Evolutionary conservation across 2,329 filamentous ascomycete genomes (phyloP), one percentile per base, ranked within the genome.

Genomic region (Dryadomyces quercus-mongolicae): DNA sequence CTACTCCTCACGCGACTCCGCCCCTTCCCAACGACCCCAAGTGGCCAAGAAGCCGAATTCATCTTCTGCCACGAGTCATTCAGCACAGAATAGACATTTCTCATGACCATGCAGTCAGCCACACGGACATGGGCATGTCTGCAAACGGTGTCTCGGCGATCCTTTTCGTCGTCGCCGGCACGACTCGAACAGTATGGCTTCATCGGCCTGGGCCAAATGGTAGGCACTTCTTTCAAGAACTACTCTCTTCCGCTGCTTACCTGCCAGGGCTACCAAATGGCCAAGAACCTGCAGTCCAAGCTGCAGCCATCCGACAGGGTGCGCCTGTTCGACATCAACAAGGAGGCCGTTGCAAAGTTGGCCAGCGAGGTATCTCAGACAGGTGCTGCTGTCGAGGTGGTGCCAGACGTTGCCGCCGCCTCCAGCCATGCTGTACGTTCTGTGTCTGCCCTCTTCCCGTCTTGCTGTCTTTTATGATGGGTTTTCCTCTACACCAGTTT

Each of bases 181-280:
- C 67, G 74, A 55, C 62, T 75, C 53, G 75, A 80, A 47, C 74
- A 66, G 47, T 82, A 81, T 67, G 78, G 73, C 62, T 82, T 82
- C 61, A 73, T 82, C 54, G 79, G 79, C 15, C 66, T 82, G 15
- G 79, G 79, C 6, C 78, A 81, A 58, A 82, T 82, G 79, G 78
- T 81, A 67, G 34, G 71, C n/a, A n/a, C n/a, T n/a, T n/a, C n/a
- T n/a, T n/a, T n/a, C n/a, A n/a, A n/a, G n/a, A n/a, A n/a, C n/a
- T n/a, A n/a, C n/a, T n/a, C n/a, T 53, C 25, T 22, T 31, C 51
- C 47, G n/a, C 21, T 45, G 18, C 42, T 16, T 9, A 20, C 15
- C n/a, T 15, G 1, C 7, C 51, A 81, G 78, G 79, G 79, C 45
- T 81, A 76, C 61, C 78, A 80, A 68, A 82, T 82, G 79, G 79